Base-by-base conservation (phyloP, 768 basidiomycete genomes). In the Rhizopogon roseolus region DNA sequence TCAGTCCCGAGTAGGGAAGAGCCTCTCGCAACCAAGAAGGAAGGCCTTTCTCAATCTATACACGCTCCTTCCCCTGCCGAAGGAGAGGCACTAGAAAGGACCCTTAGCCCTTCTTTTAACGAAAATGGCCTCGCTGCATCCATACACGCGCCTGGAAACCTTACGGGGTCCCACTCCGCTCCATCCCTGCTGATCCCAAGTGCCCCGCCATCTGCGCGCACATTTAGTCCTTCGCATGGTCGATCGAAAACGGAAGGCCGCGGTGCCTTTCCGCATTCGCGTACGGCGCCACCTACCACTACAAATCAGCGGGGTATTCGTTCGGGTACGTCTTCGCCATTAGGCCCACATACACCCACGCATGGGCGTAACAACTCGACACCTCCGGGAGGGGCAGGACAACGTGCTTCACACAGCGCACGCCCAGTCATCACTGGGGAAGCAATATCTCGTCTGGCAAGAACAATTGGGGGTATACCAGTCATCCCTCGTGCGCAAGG, bases 361-460 rank as follows among this genome's bases (percentile, higher is more conserved):
- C 70, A 80, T 50, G 63, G 75, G 6, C 81, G 87, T 39, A 86
- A 82, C 41, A 86, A 85, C 57, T 89, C 88, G 0, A 77, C 86
- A 7, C 84, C 85, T 13, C 79, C 83, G 45, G 67, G 75, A 53
- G 62, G 56, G 52, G 61, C 61, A 39, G 66, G 64, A 38, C 70
- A 77, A 46, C 78, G 81, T 22, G 50, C 66, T 17, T 66, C 71
- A 16, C 79, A 82, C n/a, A n/a, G n/a, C 57, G 56, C 59, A 11
- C 78, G 89, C 9, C 89, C 89, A n/a, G 76, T 90, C 41, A 79
- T 91, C 59, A 86, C 85, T 5, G 83, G 76, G 11, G 87, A 85
- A 48, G 89, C 87, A 2, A 78, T 89, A 49, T 83, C 87, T 11
- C 75, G 75, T 54, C 66, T 91, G 32, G 83, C 81, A 27, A 76